Percentiles rank a stretch among this genome's conserved stretches.
These are phyloP conservation scores for Gaillardinia entomophila DNA, from an alignment of 805 yeast genomes.

Conservation along the genomic window DNA sequence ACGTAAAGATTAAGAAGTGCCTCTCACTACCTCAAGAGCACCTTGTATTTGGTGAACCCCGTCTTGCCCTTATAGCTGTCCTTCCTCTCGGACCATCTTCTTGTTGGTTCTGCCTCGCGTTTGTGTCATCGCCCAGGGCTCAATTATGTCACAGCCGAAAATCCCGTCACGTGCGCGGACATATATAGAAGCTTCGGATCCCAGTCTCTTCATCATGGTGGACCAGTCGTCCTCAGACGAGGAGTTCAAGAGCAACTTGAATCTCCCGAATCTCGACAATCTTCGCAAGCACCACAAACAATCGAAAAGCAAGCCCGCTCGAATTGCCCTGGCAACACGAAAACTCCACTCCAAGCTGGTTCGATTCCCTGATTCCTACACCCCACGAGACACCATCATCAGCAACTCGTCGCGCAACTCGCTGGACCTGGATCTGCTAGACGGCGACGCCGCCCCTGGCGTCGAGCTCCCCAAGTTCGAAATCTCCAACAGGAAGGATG, in stretches of 20 bases:
- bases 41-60: no score
- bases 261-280: neutral
- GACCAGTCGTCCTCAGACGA: neutral
- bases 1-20: no score
- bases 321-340: neutral
- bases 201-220: neutral
- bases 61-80: no score
- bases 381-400: constrained; percentile 20
- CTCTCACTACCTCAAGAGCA: no score
- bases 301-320: neutral
- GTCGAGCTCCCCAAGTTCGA: constrained; percentile 4
- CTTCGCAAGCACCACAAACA: neutral
- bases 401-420: constrained; percentile 17
- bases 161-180: no score
- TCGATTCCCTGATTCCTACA: constrained; percentile 22
- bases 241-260: neutral
- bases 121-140: no score
- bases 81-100: no score
- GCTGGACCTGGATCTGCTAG: constrained; percentile 12
- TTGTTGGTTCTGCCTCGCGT: no score
- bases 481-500: neutral
- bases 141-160: no score
- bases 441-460: constrained; percentile 1
- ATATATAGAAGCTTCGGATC: no score
- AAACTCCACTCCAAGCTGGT: constrained; percentile 11